Evolutionary conservation across 2,329 filamentous ascomycete genomes (phyloP).

Genomic region (Trichoderma atrobrunneum): DNA sequence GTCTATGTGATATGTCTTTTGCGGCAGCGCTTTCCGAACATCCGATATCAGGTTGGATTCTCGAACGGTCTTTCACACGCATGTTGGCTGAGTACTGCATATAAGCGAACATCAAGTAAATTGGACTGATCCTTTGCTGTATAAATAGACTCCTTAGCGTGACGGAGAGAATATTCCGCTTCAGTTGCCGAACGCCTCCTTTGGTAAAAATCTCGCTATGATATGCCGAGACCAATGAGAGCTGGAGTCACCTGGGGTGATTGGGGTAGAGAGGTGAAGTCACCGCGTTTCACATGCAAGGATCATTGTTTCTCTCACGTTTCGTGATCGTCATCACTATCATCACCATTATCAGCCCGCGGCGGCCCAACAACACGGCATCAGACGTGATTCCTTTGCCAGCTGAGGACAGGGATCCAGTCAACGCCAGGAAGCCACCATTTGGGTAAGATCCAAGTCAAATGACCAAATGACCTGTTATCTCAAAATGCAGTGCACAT

Average conservation of each 20-base stretch:
- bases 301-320: neutral
- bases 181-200: neutral
- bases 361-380: neutral
- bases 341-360: neutral
- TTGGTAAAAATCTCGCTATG: neutral
- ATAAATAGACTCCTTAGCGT: neutral
- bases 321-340: neutral
- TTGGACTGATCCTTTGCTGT: neutral
- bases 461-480: neutral
- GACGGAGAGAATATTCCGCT: neutral
- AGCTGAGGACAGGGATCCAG: neutral
- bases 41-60: neutral
- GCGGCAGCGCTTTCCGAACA: neutral
- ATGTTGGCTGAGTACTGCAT: neutral
- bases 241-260: neutral
- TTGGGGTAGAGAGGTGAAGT: neutral
- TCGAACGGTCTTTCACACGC: neutral
- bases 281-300: neutral
- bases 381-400: neutral
- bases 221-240: neutral
- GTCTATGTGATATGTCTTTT: neutral
- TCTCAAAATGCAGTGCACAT: neutral
- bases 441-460: neutral
- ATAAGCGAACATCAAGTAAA: neutral
- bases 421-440: neutral